Conservation (phyloP, 164 flowering plant genomes). For the Akebia trifoliata region DNA sequence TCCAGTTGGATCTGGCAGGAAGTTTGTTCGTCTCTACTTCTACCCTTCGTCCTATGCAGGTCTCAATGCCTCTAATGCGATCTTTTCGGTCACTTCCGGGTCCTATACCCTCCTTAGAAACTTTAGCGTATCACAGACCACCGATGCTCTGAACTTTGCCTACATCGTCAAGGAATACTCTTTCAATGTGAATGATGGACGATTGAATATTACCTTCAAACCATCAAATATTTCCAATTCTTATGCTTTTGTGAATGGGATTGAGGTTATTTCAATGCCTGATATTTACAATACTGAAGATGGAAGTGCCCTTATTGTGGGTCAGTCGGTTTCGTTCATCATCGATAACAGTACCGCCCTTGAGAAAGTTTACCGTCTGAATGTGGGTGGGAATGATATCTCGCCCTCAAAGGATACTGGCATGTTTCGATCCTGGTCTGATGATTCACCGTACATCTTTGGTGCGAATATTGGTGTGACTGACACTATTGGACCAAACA, state of each 20-base stretch:
- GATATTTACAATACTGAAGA: conserved; percentile 43
- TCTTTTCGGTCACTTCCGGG: conserved; percentile 53
- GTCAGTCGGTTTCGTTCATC: conserved; percentile 15
- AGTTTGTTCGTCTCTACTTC: conserved; percentile 64
- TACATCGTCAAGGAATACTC: conserved; percentile 63
- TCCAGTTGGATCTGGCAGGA: conserved; percentile 69
- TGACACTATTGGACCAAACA: conserved; percentile 20
- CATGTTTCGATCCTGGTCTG: conserved; percentile 28
- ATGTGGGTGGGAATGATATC: conserved; percentile 73
- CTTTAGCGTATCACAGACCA: conserved; percentile 66
- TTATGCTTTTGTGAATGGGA: conserved; percentile 89
- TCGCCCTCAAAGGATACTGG: conserved; percentile 23
- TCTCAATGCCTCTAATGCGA: conserved; percentile 39
- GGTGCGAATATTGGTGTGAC: conserved; percentile 64
- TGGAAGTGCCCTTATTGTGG: conserved; percentile 34
- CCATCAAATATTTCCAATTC: conserved; percentile 43
- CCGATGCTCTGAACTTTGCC: conserved; percentile 50
- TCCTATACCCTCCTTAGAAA: conserved; percentile 53
- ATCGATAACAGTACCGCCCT: conserved; percentile 58
- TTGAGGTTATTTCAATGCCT: conserved; percentile 81
- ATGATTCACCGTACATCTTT: conserved; percentile 51
- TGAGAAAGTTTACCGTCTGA: conserved; percentile 62
- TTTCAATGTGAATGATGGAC: conserved; percentile 38
- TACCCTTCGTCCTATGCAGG: conserved; percentile 51
- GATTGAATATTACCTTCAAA: conserved; percentile 50